Evolutionary conservation across 2,329 filamentous ascomycete species (phyloP).

Genomic region (Karstenula rhodostoma): DNA sequence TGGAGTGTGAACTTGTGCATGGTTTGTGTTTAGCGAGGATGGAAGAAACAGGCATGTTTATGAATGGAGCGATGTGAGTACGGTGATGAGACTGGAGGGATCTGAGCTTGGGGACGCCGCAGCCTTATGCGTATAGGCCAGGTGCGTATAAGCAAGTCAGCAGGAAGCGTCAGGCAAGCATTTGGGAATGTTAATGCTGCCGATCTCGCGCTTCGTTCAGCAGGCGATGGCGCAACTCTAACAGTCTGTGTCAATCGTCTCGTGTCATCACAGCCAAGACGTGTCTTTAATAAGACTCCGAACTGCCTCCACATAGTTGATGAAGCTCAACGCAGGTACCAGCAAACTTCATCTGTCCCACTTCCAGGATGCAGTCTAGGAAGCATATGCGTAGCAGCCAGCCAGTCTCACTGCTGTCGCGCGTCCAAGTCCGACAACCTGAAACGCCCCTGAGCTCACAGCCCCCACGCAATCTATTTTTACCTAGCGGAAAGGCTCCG

Average conservation of each 20-base stretch:
- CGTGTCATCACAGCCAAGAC: not conserved
- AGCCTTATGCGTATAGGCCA: not conserved
- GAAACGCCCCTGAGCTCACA: not conserved
- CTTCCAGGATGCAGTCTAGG: not conserved
- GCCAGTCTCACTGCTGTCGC: not conserved
- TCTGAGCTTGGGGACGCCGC: not conserved
- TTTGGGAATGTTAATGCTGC: not conserved
- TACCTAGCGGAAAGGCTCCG: not conserved
- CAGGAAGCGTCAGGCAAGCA: not conserved
- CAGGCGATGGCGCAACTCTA: not conserved
- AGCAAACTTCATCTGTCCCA: not conserved
- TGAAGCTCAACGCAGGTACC: not conserved
- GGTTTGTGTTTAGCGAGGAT: not conserved
- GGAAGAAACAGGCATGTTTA: constrained; percentile 1
- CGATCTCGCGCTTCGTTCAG: not conserved
- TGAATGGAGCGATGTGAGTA: not conserved
- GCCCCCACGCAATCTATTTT: constrained; percentile 2
- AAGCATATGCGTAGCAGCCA: not conserved
- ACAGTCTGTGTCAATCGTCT: not conserved
- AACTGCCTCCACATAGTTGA: not conserved
- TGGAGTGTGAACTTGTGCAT: constrained; percentile 1
- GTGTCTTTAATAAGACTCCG: not conserved
- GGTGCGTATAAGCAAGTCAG: not conserved
- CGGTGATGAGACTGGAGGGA: not conserved
- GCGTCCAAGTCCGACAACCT: not conserved